Conservation (phyloP, 2,329 filamentous ascomycete species). For the Neofusicoccum cordaticola region DNA sequence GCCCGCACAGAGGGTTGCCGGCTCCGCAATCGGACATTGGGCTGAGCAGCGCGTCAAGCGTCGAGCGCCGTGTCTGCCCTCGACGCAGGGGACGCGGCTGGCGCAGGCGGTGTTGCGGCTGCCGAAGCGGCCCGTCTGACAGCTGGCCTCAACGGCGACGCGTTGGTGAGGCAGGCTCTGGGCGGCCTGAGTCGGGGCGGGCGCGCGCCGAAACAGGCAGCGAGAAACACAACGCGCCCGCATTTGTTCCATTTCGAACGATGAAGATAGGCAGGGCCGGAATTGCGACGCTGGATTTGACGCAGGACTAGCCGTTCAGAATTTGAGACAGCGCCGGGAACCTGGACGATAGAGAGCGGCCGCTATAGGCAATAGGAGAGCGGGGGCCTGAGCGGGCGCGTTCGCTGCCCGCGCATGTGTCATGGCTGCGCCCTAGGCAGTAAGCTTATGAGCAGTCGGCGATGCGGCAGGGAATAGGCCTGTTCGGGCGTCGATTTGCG, state of each 20-base stretch:
- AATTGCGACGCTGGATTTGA: constrained; percentile 3
- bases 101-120: not conserved
- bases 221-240: not conserved
- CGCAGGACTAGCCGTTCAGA: constrained; percentile 1
- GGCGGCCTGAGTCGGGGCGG: too few species aligned
- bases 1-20: not conserved
- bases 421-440: constrained; percentile 2
- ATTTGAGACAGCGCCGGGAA: constrained; percentile 4
- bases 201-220: not conserved
- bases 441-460: constrained; percentile 11
- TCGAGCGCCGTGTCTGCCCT: not conserved
- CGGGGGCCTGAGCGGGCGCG: not conserved
- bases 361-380: constrained; percentile 8
- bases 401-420: constrained; percentile 10
- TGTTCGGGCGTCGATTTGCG: not conserved
- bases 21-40: not conserved
- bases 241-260: not conserved
- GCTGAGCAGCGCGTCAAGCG: not conserved
- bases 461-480: constrained; percentile 3
- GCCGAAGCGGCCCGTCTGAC: constrained; percentile 4
- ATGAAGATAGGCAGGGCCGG: constrained; percentile 5
- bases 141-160: not conserved
- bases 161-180: not conserved
- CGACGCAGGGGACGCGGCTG: not conserved
- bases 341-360: not conserved